phyloP scores from a whole-genome alignment of 2,329 filamentous ascomycete genomes.

The Aspergillus sp. region DNA sequence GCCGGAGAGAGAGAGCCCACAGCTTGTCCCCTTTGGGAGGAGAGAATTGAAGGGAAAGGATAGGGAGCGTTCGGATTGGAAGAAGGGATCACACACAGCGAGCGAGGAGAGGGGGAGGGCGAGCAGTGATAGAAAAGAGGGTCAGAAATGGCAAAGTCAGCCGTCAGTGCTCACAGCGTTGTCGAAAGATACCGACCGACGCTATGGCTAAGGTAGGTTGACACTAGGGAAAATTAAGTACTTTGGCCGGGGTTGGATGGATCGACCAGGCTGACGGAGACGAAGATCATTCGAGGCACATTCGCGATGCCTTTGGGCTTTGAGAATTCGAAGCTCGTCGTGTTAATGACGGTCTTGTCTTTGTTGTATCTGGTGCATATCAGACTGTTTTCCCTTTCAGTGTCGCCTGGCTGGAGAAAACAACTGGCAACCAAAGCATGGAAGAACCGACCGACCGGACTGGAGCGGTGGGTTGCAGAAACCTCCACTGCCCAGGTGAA shows the following conservation, averaged over 20 bases:
- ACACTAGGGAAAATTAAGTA: constrained; percentile 16
- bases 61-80: constrained; percentile 1
- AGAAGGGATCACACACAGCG: background rate
- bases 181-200: constrained; percentile 6
- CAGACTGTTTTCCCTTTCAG: background rate
- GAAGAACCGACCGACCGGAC: constrained; percentile 20
- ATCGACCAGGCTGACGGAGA: constrained; percentile 11
- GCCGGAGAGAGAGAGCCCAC: constrained; percentile 7
- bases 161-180: constrained; percentile 12
- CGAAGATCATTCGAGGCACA: constrained; percentile 1
- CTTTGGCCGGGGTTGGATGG: constrained; percentile 10
- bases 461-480: constrained; percentile 27
- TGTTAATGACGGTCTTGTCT: background rate
- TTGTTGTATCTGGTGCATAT: background rate
- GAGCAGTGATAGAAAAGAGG: constrained; percentile 13
- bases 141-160: constrained; percentile 18
- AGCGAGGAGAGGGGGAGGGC: background rate
- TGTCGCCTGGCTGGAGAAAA: background rate
- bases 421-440: background rate
- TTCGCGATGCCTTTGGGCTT: background rate
- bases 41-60: constrained; percentile 13
- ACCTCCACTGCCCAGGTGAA: background rate
- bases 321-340: background rate
- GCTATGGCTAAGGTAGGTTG: background rate
- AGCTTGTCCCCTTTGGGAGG: constrained; percentile 6